phyloP scores from a whole-genome alignment of 176 grass and related monocot genomes.

The Bromus sterilis region DNA sequence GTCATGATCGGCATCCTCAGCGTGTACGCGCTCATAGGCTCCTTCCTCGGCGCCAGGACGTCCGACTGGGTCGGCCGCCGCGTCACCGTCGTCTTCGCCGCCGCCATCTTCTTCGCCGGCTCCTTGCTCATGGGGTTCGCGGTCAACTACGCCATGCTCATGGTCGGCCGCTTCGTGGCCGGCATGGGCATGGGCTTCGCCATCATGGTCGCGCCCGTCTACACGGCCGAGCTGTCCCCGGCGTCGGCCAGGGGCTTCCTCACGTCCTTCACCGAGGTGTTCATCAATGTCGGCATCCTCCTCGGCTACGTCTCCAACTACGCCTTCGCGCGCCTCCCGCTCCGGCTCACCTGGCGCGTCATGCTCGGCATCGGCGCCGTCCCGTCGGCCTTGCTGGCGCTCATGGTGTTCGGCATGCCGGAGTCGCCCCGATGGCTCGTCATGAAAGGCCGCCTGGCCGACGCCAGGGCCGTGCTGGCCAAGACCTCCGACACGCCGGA shows the following conservation, averaged over 20 bases:
- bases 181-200: slow-evolving; percentile 53
- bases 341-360: slow-evolving; percentile 45
- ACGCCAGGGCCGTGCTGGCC: slow-evolving; percentile 41
- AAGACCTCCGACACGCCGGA: slow-evolving; percentile 55
- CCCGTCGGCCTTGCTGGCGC: slow-evolving; percentile 47
- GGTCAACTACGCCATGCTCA: slow-evolving; percentile 45
- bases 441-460: slow-evolving; percentile 55
- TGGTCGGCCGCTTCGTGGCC: slow-evolving; percentile 45
- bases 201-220: slow-evolving; percentile 55
- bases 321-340: slow-evolving; percentile 32
- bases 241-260: slow-evolving; percentile 60
- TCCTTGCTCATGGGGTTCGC: slow-evolving; percentile 51
- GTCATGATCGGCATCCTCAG: slow-evolving; percentile 48
- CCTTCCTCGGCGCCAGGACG: slow-evolving; percentile 35
- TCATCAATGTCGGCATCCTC: slow-evolving; percentile 79
- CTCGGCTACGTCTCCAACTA: slow-evolving; percentile 81
- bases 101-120: slow-evolving; percentile 37
- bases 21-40: slow-evolving; percentile 41
- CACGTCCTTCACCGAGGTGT: slow-evolving; percentile 76
- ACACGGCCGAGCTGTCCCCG: slow-evolving; percentile 49
- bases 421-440: slow-evolving; percentile 82
- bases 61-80: slow-evolving; percentile 56
- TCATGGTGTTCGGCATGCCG: slow-evolving; percentile 68
- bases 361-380: slow-evolving; percentile 65
- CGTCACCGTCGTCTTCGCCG: slow-evolving; percentile 37